phyloP scores from a whole-genome alignment of 768 basidiomycete genomes.

The Tylopilus intermedius region DNA sequence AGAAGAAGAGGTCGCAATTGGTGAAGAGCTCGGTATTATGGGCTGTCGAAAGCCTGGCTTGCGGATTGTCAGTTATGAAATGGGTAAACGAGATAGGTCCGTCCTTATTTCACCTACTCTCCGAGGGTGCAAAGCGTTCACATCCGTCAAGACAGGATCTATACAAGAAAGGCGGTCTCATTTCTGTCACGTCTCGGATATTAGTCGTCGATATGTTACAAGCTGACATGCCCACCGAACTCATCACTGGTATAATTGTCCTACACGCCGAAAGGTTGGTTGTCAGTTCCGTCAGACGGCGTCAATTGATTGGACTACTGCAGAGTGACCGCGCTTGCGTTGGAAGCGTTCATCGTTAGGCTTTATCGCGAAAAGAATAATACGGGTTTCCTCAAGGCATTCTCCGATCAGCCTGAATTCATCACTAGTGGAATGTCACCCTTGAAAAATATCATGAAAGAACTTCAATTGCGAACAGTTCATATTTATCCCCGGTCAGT shows the following conservation, averaged over 20 bases:
- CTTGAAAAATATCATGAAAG: conserved; percentile 86
- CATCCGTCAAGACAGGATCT: conserved; percentile 58
- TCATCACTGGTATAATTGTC: conserved; percentile 86
- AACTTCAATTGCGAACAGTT: conserved; percentile 83
- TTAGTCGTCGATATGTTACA: conserved; percentile 93
- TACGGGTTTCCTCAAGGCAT: conserved; percentile 90
- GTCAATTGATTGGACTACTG: background rate
- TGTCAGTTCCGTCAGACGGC: background rate
- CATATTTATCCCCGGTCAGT: conserved; percentile 86
- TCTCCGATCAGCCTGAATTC: conserved; percentile 93
- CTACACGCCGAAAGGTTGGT: conserved; percentile 85
- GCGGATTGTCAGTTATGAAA: conserved; percentile 79
- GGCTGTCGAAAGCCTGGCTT: conserved; percentile 86
- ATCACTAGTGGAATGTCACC: conserved; percentile 92
- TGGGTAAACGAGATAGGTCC: conserved; percentile 71
- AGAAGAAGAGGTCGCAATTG: conserved; percentile 88
- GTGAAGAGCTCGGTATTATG: conserved; percentile 89
- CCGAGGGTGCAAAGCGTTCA: conserved; percentile 6
- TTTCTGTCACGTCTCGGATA: conserved; percentile 91
- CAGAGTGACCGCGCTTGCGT: conserved; percentile 78
- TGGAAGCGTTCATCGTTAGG: conserved; percentile 91
- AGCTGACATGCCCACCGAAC: conserved; percentile 73
- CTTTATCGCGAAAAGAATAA: conserved; percentile 87
- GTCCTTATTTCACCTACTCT: conserved; percentile 19
- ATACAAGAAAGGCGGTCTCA: conserved; percentile 83